Percentiles rank a stretch among this genome's conserved stretches.
These are phyloP conservation scores for Pezicula rhizophila DNA, from an alignment of 2,329 filamentous ascomycete species.

Conservation along the genomic window DNA sequence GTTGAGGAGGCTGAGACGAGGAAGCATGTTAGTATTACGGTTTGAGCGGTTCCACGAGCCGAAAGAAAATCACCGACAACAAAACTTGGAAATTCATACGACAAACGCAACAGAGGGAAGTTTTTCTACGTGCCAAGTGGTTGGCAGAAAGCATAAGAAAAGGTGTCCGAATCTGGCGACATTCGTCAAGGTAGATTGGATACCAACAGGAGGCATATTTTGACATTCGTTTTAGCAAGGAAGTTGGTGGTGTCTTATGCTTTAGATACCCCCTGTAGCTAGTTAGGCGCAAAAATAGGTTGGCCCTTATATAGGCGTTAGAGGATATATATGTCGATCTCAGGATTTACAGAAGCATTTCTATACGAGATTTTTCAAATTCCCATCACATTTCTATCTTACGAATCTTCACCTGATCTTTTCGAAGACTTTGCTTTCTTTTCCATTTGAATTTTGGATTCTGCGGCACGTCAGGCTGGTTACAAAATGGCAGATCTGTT, in stretches of 20 bases:
- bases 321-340: no score
- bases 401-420: no score
- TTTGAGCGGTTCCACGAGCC: conserved; percentile 29
- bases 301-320: no score
- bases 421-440: no score
- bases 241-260: neutral
- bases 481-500: no score
- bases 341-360: no score
- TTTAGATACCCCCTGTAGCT: neutral
- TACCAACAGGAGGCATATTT: neutral
- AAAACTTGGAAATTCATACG: neutral
- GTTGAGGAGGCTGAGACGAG: conserved; percentile 69
- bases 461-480: no score
- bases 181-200: neutral
- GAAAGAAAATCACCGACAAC: neutral
- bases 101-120: neutral
- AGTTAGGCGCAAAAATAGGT: no score
- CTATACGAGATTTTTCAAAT: no score
- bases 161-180: neutral
- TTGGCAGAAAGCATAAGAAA: neutral
- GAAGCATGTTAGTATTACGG: conserved; percentile 56
- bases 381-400: no score
- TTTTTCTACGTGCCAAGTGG: neutral
- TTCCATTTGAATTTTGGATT: no score
- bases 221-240: neutral